A percentile compares a stretch with the other conserved stretches of the same genome.
These are phyloP conservation scores for Irpex lacteus DNA, from an alignment of 1,284 basidiomycete species.

Conservation along the genomic window DNA sequence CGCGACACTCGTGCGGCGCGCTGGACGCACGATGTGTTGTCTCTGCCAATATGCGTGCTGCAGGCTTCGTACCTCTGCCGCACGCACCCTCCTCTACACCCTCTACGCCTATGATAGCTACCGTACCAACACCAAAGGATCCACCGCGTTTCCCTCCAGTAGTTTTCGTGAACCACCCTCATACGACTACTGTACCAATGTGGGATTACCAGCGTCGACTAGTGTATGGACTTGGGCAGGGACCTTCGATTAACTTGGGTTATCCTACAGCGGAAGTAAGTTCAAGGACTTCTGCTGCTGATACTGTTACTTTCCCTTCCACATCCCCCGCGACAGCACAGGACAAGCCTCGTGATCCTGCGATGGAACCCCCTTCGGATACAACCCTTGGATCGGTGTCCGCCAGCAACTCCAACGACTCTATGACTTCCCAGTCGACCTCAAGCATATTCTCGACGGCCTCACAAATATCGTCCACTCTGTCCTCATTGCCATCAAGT, in stretches of 20 bases:
- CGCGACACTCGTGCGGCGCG: constrained; percentile 27
- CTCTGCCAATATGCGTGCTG: constrained; percentile 31
- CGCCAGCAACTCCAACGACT: not conserved
- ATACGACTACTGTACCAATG: constrained; percentile 18
- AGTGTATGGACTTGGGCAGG: constrained; percentile 9
- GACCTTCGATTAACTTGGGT: not conserved
- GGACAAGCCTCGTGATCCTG: not conserved
- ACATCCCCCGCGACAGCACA: not conserved
- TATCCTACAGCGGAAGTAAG: not conserved
- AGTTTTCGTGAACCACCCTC: constrained; percentile 23
- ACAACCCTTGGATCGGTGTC: not conserved
- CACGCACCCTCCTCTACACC: constrained; percentile 10
- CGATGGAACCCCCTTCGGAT: not conserved
- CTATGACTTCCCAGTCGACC: not conserved
- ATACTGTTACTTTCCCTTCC: not conserved
- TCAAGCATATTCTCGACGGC: constrained; percentile 7
- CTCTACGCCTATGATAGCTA: not conserved
- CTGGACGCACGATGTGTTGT: constrained; percentile 27
- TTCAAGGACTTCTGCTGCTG: not conserved
- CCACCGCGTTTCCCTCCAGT: constrained; percentile 31
- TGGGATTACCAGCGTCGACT: constrained; percentile 26
- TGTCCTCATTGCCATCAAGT: not conserved
- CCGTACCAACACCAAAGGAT: constrained; percentile 22
- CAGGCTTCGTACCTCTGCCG: constrained; percentile 29
- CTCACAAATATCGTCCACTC: not conserved